These are phyloP conservation scores for Glaciozyma antarctica DNA, from an alignment of 768 basidiomycete species.

Conservation along the genomic window DNA sequence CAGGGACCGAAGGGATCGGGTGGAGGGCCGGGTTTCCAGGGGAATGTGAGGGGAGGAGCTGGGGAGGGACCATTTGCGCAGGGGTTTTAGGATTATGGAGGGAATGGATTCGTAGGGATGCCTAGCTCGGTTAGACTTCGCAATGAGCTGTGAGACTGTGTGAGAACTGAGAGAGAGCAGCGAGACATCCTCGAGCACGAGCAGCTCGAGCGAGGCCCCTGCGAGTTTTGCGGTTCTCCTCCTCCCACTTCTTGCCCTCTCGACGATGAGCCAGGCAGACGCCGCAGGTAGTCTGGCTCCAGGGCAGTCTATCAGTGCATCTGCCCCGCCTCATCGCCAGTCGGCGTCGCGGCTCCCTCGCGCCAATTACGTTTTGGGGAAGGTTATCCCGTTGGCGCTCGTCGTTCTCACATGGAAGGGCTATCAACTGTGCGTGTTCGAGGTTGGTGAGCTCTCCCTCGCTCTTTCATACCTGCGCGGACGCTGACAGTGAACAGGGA, in stretches of 20 bases:
- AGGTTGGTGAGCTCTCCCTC: constrained; percentile 3
- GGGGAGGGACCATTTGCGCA: background rate
- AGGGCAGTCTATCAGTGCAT: background rate
- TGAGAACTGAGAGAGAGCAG: too few relatives aligned
- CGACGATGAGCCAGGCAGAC: background rate
- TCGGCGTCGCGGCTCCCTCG: background rate
- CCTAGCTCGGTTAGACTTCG: too few relatives aligned
- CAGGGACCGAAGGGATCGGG: background rate
- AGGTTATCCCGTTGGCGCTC: constrained; percentile 7
- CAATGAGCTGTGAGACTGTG: too few relatives aligned
- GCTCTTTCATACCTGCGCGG: too few relatives aligned
- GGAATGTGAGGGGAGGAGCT: background rate
- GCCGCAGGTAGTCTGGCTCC: background rate
- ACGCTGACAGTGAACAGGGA: background rate
- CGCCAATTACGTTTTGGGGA: constrained; percentile 19
- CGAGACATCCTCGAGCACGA: too few relatives aligned
- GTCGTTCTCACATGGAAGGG: constrained; percentile 10
- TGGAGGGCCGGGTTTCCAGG: background rate
- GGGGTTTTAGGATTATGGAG: background rate
- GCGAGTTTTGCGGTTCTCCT: background rate
- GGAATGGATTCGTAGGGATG: background rate
- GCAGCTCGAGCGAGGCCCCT: too few relatives aligned
- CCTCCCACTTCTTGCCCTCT: background rate
- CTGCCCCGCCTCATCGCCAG: background rate
- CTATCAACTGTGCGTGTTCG: constrained; percentile 3